Conservation (phyloP, 352 stramenopile species). For the Phytophthora capsici region DNA sequence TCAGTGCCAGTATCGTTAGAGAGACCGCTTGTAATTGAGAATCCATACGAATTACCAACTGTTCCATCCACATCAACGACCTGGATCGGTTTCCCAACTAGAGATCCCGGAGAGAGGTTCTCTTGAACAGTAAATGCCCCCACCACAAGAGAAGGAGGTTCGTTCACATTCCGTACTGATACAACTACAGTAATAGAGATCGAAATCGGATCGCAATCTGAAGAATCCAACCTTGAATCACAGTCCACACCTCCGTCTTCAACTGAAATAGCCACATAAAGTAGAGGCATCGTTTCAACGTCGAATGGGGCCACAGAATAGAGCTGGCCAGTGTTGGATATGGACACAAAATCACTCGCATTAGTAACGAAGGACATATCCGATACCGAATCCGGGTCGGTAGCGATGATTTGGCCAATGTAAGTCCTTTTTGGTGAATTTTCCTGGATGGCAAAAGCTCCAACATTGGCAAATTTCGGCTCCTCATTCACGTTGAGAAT, state of each 20-base stretch:
- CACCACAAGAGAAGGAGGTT: conserved; percentile 40
- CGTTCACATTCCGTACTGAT: conserved; percentile 53
- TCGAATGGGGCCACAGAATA: conserved; percentile 40
- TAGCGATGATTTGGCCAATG: conserved; percentile 47
- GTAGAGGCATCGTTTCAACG: conserved; percentile 37
- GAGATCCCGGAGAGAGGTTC: conserved; percentile 47
- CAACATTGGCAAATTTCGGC: conserved; percentile 39
- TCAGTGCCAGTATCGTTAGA: conserved; percentile 18
- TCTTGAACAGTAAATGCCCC: conserved; percentile 40
- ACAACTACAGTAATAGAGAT: conserved; percentile 9
- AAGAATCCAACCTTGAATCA: conserved; percentile 13
- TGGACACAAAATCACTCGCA: conserved; percentile 30
- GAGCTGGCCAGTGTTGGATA: conserved; percentile 27
- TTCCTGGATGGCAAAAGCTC: conserved; percentile 43
- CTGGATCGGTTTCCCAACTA: conserved; percentile 51
- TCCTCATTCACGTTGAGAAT: conserved; percentile 64
- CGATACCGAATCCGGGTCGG: conserved; percentile 46
- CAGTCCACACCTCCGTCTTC: conserved; percentile 48
- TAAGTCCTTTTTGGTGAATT: conserved; percentile 35
- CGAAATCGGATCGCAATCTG: conserved; percentile 16
- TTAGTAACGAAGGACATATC: conserved; percentile 45
- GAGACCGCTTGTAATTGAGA: conserved; percentile 34
- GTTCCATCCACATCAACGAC: conserved; percentile 53
- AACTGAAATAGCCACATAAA: conserved; percentile 44
- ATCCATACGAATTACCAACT: conserved; percentile 32